Evolutionary conservation across 2,329 filamentous ascomycete genomes (phyloP).

Genomic region (Fusarium pseudocircinatum): DNA sequence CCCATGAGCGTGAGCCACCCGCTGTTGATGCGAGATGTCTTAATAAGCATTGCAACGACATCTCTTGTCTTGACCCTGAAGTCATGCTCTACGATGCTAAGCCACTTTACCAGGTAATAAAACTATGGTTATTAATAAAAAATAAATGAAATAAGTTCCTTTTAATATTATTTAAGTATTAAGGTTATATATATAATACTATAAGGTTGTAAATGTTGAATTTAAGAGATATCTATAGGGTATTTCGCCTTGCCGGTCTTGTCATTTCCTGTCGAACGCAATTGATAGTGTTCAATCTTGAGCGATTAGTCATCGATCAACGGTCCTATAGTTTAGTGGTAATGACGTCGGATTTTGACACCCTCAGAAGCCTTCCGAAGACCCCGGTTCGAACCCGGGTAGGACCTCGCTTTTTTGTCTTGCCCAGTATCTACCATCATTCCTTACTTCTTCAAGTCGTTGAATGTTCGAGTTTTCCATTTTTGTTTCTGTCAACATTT

Average conservation of each 20-base stretch:
- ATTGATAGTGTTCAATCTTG: fast-evolving
- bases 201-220: fast-evolving
- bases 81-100: fast-evolving
- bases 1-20: no score
- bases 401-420: slow-evolving; percentile 16
- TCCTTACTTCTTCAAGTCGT: no score
- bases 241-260: neutral
- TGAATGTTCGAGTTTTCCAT: fast-evolving
- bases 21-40: neutral
- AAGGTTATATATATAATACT: neutral
- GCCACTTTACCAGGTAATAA: fast-evolving
- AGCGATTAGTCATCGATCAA: slow-evolving; percentile 2
- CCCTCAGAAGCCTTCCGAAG: slow-evolving; percentile 11
- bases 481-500: neutral
- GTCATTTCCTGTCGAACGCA: fast-evolving
- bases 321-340: slow-evolving; percentile 33
- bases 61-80: fast-evolving
- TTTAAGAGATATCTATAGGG: neutral
- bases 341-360: slow-evolving; percentile 30
- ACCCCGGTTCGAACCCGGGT: slow-evolving; percentile 33
- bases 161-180: fast-evolving
- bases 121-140: neutral
- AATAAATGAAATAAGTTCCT: no score
- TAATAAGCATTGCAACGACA: neutral
- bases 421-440: fast-evolving